Conservation (phyloP, 129 eudicot species). For the sunflower (Helianthus annuus) region DNA sequence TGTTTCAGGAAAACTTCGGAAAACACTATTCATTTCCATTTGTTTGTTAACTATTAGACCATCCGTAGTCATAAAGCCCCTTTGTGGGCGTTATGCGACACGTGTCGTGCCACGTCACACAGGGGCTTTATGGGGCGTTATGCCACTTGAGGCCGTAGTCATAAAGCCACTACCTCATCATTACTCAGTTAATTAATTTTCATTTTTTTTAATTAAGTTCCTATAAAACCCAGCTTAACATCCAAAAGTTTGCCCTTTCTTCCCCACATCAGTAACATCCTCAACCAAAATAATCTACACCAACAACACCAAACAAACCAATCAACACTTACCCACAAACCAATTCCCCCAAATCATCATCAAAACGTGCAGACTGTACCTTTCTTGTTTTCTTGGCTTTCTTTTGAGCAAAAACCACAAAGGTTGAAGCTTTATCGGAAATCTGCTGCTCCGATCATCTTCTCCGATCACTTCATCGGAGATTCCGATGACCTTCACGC, state of each 20-base stretch:
- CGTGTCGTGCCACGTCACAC: too few species aligned
- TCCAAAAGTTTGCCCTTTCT: conserved; percentile 76
- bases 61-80: too few species aligned
- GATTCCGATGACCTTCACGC: too few species aligned
- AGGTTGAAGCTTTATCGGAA: conserved; percentile 33
- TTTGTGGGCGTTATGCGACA: too few species aligned
- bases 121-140: too few species aligned
- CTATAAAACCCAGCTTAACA: conserved; percentile 84
- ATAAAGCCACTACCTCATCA: too few species aligned
- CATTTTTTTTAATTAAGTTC: conserved; percentile 33
- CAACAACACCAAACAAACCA: conserved; percentile 17
- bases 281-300: conserved; percentile 79
- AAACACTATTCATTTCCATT: too few species aligned
- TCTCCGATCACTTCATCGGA: too few species aligned
- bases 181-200: too few species aligned
- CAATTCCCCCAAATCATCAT: not conserved
- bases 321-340: not conserved
- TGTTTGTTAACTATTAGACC: too few species aligned
- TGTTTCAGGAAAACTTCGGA: too few species aligned
- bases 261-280: conserved; percentile 76
- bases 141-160: too few species aligned
- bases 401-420: conserved; percentile 62
- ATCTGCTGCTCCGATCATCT: not conserved
- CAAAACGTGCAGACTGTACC: conserved; percentile 40
- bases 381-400: conserved; percentile 73